A percentile compares a stretch with the other conserved stretches of the same genome.
These are phyloP conservation scores for Tubosaeta sp. DNA, from an alignment of 768 basidiomycete species.

Conservation along the genomic window DNA sequence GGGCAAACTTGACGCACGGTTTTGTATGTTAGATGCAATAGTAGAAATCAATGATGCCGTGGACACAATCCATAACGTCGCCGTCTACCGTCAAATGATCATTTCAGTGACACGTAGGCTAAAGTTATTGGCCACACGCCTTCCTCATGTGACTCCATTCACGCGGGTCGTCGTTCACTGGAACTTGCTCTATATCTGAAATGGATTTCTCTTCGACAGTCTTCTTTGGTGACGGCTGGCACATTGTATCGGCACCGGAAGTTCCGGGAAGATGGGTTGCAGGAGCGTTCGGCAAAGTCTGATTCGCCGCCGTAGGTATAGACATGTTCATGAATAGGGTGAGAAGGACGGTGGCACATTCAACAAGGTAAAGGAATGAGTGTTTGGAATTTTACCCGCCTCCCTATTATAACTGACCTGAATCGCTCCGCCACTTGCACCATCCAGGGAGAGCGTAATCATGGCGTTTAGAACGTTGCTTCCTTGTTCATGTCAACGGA, in stretches of 20 bases:
- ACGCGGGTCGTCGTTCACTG: slow-evolving; percentile 58
- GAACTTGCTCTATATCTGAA: slow-evolving; percentile 34
- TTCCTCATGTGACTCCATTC: slow-evolving; percentile 55
- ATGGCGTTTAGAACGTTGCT: neutral
- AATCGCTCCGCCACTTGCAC: neutral
- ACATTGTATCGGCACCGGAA: slow-evolving; percentile 1
- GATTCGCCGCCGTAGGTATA: slow-evolving; percentile 1
- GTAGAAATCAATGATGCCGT: slow-evolving; percentile 20
- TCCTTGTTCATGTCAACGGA: neutral
- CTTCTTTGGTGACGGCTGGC: slow-evolving; percentile 1
- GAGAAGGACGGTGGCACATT: slow-evolving; percentile 4
- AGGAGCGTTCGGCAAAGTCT: neutral
- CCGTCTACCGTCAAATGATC: slow-evolving; percentile 12
- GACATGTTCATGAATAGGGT: slow-evolving; percentile 11
- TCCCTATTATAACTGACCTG: slow-evolving; percentile 16
- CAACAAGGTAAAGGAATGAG: slow-evolving; percentile 1
- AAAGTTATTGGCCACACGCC: slow-evolving; percentile 30
- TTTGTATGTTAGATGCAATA: slow-evolving; percentile 29
- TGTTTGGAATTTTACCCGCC: slow-evolving; percentile 2
- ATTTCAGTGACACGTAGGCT: neutral
- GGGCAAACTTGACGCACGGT: slow-evolving; percentile 16
- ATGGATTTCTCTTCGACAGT: slow-evolving; percentile 2
- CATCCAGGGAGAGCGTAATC: no score
- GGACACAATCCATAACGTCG: slow-evolving; percentile 27
- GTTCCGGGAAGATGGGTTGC: neutral